A percentile compares a stretch with the other conserved stretches of the same genome.
These are phyloP conservation scores for Eucalyptus victrix DNA, from an alignment of 345 rosid genomes.

Conservation along the genomic window DNA sequence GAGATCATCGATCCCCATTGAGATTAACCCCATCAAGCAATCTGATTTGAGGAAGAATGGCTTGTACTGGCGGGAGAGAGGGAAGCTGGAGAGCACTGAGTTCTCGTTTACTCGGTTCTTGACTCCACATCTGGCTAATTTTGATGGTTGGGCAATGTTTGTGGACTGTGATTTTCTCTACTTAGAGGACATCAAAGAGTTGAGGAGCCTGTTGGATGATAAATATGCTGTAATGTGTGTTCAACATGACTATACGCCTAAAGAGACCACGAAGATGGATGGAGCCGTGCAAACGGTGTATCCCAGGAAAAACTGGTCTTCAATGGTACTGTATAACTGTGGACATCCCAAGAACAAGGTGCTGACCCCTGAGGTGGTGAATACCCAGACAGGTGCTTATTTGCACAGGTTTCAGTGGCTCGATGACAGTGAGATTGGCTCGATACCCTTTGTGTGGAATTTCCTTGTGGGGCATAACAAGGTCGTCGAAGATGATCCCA, in stretches of 20 bases:
- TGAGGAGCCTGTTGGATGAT: constrained; percentile 70
- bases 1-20: constrained; percentile 76
- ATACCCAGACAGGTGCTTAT: constrained; percentile 69
- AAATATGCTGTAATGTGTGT: constrained; percentile 91
- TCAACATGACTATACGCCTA: constrained; percentile 87
- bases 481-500: constrained; percentile 48
- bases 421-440: constrained; percentile 76
- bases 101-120: constrained; percentile 88
- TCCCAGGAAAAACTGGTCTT: constrained; percentile 98
- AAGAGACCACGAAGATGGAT: constrained; percentile 93
- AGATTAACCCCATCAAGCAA: constrained; percentile 68
- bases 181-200: constrained; percentile 68
- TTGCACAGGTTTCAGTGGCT: constrained; percentile 99
- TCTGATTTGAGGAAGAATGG: constrained; percentile 66
- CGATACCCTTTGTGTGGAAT: constrained; percentile 82
- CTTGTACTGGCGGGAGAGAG: constrained; percentile 76
- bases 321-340: constrained; percentile 94
- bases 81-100: constrained; percentile 89
- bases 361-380: constrained; percentile 59
- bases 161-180: constrained; percentile 95
- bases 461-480: constrained; percentile 93
- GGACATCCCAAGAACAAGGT: constrained; percentile 83
- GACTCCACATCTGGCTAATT: constrained; percentile 71
- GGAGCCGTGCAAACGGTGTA: constrained; percentile 92
- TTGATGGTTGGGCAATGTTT: constrained; percentile 95